Base-by-base conservation (phyloP, 2,329 filamentous ascomycete genomes). In the Ophiostoma tasmaniense region DNA sequence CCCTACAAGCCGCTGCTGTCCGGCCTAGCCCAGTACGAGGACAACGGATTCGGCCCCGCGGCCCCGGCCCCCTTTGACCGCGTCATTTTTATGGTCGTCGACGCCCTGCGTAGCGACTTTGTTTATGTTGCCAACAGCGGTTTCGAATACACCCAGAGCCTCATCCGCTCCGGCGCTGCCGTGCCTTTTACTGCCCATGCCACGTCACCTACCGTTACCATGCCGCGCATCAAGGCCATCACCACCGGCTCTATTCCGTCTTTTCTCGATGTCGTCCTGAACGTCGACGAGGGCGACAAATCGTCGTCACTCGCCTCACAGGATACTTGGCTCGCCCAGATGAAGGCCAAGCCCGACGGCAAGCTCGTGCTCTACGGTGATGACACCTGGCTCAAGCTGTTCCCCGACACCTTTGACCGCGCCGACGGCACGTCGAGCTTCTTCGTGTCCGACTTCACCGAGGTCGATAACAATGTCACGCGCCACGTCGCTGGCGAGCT, bases 211-310 rank as follows among this genome's bases (percentile, higher is more conserved):
- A 99, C 95, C 8, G 94, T 99, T 71, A 99, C 95, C 22, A 98
- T 99, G 95, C 95, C 95, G 59, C 89, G 94, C 71, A 89, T 99
- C 75, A 99, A 99, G 80, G 93, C 95, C 66, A 93, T 99, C 72
- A 99, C 95, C 0, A 98, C 95, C 1, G 95, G 95, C 71, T 97
- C 94, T 1, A 95, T 97, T n/a, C 95, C 95, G 2, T 98, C 94
- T 1, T 99, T 99, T 78, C 87, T 98, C 71, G 95, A 99, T 78
- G 90, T 97, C 20, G 96, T 99, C 71, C 84, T 99, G 70, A 99
- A 98, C 76, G 92, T 99, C 76, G 92, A 96, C 73, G 95, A 99
- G 79, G 93, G 89, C 22, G 95, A 99, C 77, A 94, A 92, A 2
- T 90, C 90, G 17, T 97, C 95, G 0, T 94, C 90, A 2, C 85